These are phyloP conservation scores for Leersia perrieri DNA, from an alignment of 176 grass and related monocot species.

Conservation along the genomic window DNA sequence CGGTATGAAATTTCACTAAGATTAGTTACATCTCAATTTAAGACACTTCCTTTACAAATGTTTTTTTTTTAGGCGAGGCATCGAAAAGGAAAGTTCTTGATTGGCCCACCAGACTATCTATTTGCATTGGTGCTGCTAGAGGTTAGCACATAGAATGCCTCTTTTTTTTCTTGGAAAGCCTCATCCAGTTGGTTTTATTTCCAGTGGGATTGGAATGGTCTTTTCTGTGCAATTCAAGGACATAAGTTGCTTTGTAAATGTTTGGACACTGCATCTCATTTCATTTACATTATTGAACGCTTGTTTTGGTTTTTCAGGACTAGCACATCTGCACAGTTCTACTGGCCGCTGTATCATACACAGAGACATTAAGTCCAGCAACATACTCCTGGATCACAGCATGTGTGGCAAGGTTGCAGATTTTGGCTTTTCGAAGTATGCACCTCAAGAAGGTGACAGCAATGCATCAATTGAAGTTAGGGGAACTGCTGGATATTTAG, in stretches of 20 bases:
- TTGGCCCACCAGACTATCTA: conserved; percentile 69
- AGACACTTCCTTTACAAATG: background rate
- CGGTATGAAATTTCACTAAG: conserved; percentile 37
- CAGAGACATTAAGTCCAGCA: conserved; percentile 77
- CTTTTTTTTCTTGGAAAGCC: background rate
- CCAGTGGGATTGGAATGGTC: background rate
- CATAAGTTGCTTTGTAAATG: background rate
- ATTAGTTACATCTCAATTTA: conserved; percentile 9
- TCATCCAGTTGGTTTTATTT: background rate
- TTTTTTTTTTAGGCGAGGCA: conserved; percentile 53
- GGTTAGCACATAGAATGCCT: conserved; percentile 25
- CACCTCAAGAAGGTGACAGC: conserved; percentile 72
- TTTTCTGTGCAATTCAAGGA: conserved; percentile 1
- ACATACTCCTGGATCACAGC: conserved; percentile 74
- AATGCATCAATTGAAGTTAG: conserved; percentile 74
- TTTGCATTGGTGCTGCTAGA: conserved; percentile 68
- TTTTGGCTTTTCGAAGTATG: conserved; percentile 78
- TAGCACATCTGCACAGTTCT: conserved; percentile 65
- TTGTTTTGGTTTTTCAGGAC: conserved; percentile 45
- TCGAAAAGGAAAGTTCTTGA: conserved; percentile 76
- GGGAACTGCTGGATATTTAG: conserved; percentile 79
- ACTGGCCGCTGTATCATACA: conserved; percentile 68
- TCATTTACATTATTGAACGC: background rate
- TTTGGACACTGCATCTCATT: conserved; percentile 2
- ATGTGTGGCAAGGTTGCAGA: conserved; percentile 75